These are phyloP conservation scores for Podospora bellae-mahoneyi DNA, from an alignment of 495 filamentous ascomycete genomes.

Conservation along the genomic window DNA sequence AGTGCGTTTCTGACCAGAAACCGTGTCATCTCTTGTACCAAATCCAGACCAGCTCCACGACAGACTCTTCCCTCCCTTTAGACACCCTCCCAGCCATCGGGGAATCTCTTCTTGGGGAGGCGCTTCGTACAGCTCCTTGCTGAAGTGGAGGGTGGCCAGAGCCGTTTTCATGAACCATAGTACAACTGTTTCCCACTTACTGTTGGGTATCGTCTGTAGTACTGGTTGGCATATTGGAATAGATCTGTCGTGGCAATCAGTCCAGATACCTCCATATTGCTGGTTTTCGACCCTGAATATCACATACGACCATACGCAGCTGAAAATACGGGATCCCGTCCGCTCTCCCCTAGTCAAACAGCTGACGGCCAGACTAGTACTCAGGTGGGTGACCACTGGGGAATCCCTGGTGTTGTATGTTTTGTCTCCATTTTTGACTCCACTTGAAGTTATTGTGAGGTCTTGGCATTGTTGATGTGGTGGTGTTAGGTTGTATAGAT, in stretches of 20 bases:
- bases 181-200: too few species aligned
- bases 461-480: not conserved
- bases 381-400: constrained; percentile 8
- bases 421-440: not conserved
- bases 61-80: not conserved
- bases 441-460: too few species aligned
- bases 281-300: not conserved
- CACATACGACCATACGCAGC: constrained; percentile 3
- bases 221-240: not conserved
- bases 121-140: not conserved
- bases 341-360: constrained; percentile 48
- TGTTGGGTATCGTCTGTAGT: not conserved
- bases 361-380: constrained; percentile 3
- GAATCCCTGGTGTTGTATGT: constrained; percentile 8
- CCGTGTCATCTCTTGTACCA: not conserved
- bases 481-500: too few species aligned
- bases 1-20: not conserved
- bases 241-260: not conserved
- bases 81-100: not conserved
- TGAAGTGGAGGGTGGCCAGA: not conserved
- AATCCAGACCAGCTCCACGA: not conserved
- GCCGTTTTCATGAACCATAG: not conserved
- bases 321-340: constrained; percentile 44
- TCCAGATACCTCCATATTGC: not conserved
- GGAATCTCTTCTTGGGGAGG: not conserved